Base-by-base conservation (phyloP, 2,329 filamentous ascomycete genomes). In the Didymella arachidicola region DNA sequence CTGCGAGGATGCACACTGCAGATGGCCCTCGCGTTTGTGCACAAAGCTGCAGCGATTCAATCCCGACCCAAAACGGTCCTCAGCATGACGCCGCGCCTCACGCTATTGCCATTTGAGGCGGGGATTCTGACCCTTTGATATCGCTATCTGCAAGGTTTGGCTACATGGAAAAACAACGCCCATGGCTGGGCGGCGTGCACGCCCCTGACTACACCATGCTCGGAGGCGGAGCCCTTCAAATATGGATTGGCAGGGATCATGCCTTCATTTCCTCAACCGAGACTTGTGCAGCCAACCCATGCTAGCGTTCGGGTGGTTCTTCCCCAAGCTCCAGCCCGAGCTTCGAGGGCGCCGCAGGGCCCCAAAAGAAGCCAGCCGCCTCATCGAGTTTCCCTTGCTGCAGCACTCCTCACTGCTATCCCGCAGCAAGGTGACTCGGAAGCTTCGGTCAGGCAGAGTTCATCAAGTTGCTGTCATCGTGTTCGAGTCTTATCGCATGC, bases 361-460 rank as follows among this genome's bases (percentile, higher is more conserved):
- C 71, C 71, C 71, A 76, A 74, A 74, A 74, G 65, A 67, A 63
- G 67, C 70, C 69, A 68, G 63, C 63, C 65, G 61, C 61, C 60
- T 62, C 55, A 47, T 63, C 54, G 50, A 38, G 53, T 60, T 70
- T 72, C 66, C 71, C 72, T 75, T 71, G 71, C 71, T 70, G 72
- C 68, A 63, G 67, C 65, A 61, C 68, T 74, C 69, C 70, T 74
- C 71, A 70, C 72, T 74, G 72, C 70, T 61, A 65, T 59, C 55
- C 64, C 69, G 67, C 71, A 75, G 73, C 72, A 73, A 76, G 74
- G 73, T 71, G 64, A 72, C 64, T 68, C 68, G 69, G 70, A 71
- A 69, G 64, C 60, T 63, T 69, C 67, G 65, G 70, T 64, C 65
- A 66, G 65, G 62, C 59, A 38, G 57, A 62, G 62, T 65, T 53